A percentile compares a stretch with the other conserved stretches of the same genome.
Conservation (phyloP, 768 basidiomycete genomes). For the Mycena maculata region DNA sequence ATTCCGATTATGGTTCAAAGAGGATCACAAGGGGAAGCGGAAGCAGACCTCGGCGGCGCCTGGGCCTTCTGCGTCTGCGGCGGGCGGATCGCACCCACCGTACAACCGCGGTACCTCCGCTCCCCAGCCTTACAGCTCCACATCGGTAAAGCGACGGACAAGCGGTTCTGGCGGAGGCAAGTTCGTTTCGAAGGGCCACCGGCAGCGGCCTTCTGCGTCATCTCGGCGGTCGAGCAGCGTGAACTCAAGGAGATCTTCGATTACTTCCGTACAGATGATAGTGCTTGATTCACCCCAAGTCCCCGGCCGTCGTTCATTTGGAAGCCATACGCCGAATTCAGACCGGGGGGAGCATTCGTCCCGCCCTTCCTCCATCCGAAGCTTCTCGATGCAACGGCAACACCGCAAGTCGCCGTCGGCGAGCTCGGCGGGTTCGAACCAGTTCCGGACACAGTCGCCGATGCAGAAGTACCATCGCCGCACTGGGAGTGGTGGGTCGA, state of each 20-base stretch:
- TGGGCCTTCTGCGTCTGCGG: constrained; percentile 42
- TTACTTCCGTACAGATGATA: constrained; percentile 60
- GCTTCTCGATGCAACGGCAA: constrained; percentile 70
- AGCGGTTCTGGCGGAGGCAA: constrained; percentile 53
- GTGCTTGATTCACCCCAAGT: constrained; percentile 72
- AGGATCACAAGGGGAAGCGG: constrained; percentile 89
- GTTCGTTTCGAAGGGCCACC: constrained; percentile 52
- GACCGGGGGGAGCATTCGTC: constrained; percentile 84
- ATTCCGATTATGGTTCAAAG: constrained; percentile 93
- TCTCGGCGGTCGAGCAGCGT: constrained; percentile 93
- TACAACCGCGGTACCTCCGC: constrained; percentile 21
- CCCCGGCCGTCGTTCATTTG: constrained; percentile 76
- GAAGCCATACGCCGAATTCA: constrained; percentile 88
- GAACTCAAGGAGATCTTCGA: constrained; percentile 81
- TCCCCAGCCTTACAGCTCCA: constrained; percentile 40
- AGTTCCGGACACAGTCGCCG: constrained; percentile 79
- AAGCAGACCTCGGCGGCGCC: constrained; percentile 58
- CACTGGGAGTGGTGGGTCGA: constrained; percentile 85
- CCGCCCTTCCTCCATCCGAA: constrained; percentile 88
- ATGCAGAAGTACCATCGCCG: constrained; percentile 83
- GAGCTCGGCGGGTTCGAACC: constrained; percentile 78
- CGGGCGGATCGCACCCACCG: constrained; percentile 12
- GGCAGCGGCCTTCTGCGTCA: constrained; percentile 79
- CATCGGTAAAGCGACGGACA: constrained; percentile 61
- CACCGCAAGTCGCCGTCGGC: constrained; percentile 83